Percentiles rank a stretch among this genome's conserved stretches.
Evolutionary conservation across 1,284 basidiomycete genomes (phyloP).

Genomic region (Sporisorium exsertum): DNA sequence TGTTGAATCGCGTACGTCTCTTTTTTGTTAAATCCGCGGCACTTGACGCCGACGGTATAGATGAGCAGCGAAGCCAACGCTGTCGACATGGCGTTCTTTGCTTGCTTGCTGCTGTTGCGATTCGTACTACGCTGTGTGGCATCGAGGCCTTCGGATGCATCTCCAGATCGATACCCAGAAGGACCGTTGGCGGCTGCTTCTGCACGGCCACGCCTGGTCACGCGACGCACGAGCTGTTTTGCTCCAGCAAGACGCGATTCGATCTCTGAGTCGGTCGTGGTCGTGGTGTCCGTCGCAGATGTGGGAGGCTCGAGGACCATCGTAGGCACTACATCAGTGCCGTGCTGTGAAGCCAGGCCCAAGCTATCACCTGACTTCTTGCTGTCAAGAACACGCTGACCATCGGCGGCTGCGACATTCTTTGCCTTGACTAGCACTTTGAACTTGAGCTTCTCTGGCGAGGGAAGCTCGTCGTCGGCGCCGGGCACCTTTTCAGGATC

Average conservation of each 20-base stretch:
- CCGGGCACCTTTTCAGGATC: constrained; percentile 70
- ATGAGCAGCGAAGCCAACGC: constrained; percentile 82
- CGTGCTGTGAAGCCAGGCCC: background rate
- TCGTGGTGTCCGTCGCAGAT: constrained; percentile 35
- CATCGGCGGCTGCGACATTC: constrained; percentile 36
- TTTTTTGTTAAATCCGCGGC: constrained; percentile 89
- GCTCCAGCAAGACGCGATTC: constrained; percentile 46
- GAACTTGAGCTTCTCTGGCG: constrained; percentile 85
- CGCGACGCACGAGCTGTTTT: constrained; percentile 52
- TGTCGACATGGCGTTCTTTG: constrained; percentile 76
- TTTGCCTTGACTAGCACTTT: constrained; percentile 82
- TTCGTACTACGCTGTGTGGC: background rate
- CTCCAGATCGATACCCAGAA: constrained; percentile 11
- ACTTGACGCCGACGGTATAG: constrained; percentile 96
- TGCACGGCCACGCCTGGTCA: constrained; percentile 27
- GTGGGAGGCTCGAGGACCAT: constrained; percentile 25
- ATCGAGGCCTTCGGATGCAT: constrained; percentile 6
- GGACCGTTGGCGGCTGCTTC: background rate
- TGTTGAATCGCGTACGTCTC: constrained; percentile 87
- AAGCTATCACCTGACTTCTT: constrained; percentile 1
- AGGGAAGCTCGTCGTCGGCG: constrained; percentile 75
- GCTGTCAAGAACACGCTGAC: constrained; percentile 14
- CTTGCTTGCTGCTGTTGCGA: constrained; percentile 19
- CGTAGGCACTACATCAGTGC: constrained; percentile 16
- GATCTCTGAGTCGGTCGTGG: constrained; percentile 47